phyloP scores from a whole-genome alignment of 257 asterid species.

The Ehretia macrophylla region DNA sequence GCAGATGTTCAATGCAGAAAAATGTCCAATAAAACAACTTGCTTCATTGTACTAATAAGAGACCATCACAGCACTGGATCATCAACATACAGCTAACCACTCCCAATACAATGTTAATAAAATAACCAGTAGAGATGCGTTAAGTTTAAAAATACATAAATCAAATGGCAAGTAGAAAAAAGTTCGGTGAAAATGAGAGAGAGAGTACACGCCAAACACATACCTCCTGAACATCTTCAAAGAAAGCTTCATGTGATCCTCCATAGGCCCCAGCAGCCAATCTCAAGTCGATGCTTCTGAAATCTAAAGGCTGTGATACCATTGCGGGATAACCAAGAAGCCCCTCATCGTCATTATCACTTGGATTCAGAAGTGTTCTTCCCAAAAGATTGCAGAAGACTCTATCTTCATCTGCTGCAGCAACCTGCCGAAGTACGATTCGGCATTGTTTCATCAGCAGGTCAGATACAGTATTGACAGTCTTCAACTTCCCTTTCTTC shows the following conservation, averaged over 20 bases:
- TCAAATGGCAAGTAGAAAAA: too few relatives aligned
- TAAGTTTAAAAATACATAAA: too few relatives aligned
- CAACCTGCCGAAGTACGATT: conserved; percentile 67
- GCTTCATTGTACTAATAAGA: too few relatives aligned
- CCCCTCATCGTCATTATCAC: conserved; percentile 76
- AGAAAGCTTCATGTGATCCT: conserved; percentile 83
- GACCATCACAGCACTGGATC: too few relatives aligned
- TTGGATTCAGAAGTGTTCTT: conserved; percentile 57
- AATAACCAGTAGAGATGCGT: too few relatives aligned
- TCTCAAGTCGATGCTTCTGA: conserved; percentile 86
- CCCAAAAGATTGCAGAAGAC: conserved; percentile 89
- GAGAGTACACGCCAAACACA: not conserved
- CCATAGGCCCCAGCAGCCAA: conserved; percentile 90
- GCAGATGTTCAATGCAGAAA: too few relatives aligned
- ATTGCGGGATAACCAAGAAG: conserved; percentile 85
- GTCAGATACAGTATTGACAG: conserved; percentile 46
- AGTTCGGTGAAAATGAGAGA: not conserved
- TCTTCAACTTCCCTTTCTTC: conserved; percentile 60
- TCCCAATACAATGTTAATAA: too few relatives aligned
- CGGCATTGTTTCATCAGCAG: conserved; percentile 84
- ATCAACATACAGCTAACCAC: too few relatives aligned
- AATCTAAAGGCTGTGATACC: conserved; percentile 93
- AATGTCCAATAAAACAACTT: too few relatives aligned
- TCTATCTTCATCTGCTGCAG: conserved; percentile 67
- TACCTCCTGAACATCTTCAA: conserved; percentile 96